Conservation (phyloP, 2,329 filamentous ascomycete species). For the Sphaerostilbella broomeana region DNA sequence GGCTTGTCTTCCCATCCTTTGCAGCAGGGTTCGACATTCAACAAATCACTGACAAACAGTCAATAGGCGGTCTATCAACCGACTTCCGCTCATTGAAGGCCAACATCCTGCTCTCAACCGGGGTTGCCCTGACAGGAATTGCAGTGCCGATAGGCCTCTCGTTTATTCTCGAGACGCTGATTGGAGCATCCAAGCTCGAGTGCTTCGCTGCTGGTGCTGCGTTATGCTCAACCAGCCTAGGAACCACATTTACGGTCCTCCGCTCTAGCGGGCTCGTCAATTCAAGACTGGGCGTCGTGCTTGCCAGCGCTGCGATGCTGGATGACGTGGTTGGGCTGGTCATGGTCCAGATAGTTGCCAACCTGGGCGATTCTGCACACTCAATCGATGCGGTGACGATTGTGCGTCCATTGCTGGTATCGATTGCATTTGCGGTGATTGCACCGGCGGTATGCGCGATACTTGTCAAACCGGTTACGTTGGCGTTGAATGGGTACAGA, state of each 20-base stretch:
- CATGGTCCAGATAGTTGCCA: conserved; percentile 69
- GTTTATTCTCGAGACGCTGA: conserved; percentile 48
- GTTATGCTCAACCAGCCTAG: conserved; percentile 66
- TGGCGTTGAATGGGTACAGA: conserved; percentile 27
- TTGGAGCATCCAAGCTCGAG: conserved; percentile 48
- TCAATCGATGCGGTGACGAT: conserved; percentile 28
- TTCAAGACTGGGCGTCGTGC: conserved; percentile 51
- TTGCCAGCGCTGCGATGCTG: conserved; percentile 70
- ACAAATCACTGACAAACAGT: neutral
- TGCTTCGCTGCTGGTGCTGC: conserved; percentile 68
- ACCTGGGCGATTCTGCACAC: conserved; percentile 39
- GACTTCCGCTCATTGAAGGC: conserved; percentile 39
- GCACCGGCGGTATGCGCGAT: conserved; percentile 42
- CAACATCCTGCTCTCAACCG: conserved; percentile 53
- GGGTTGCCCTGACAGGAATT: conserved; percentile 62
- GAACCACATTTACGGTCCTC: conserved; percentile 58
- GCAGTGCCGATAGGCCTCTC: conserved; percentile 57
- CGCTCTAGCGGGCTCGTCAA: conserved; percentile 35
- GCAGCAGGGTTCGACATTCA: too few species aligned
- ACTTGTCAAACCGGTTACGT: conserved; percentile 36
- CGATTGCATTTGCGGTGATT: conserved; percentile 43
- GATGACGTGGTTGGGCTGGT: conserved; percentile 74
- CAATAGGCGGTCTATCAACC: conserved; percentile 46
- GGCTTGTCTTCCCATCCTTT: conserved; percentile 31
- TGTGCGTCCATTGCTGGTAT: conserved; percentile 40